Base-by-base conservation (phyloP, 345 rosid genomes). In the Dimocarpus longan region DNA sequence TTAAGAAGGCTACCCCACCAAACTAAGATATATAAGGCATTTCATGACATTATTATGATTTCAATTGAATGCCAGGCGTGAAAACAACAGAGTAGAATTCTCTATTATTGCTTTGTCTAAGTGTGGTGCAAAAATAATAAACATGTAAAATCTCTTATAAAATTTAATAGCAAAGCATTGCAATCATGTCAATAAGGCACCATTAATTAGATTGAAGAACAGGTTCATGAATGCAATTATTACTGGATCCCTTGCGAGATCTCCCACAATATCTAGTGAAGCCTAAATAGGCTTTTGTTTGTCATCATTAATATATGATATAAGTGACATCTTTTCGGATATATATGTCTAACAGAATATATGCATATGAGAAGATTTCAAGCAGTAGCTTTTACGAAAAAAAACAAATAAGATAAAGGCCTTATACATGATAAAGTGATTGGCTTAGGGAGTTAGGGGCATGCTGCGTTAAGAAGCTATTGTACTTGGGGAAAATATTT, bases 1-100 rank as follows among this genome's bases (percentile, higher is more conserved):
- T 78, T 21, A 80, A 80, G 75, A 26, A 70, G 63, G 18, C 65
- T 76, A 48, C 81, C 81, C 81, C 70, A 83, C 82, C 28, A 8
- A 54, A 19, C 21, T 4, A 10, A 32, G 28, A 75, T 46, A 46
- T 65, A 18, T 50, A 50, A 48, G 9, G 18, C 13, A 19, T 19
- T 19, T 32, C 70, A 40, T 44, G 40, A 32, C 5, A 71, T 48
- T 75, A 16, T 44, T 22, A 46, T 63, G 32, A 40, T 43, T 43
- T 62, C 57, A 74, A 44, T 15, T 43, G 59, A 63, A 62, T 74
- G 57, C 44, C 11, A n/a, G 40, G 59, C 40, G 42, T 42, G 39
- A 42, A 62, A 21, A 22, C 15, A 62, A 46, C 78, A 2, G 62
- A 13, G 7, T 21, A 50, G 66, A n/a, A 76, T 32, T 21, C 18